Conservation (phyloP, 176 grass and related monocot species). For the Leersia perrieri region DNA sequence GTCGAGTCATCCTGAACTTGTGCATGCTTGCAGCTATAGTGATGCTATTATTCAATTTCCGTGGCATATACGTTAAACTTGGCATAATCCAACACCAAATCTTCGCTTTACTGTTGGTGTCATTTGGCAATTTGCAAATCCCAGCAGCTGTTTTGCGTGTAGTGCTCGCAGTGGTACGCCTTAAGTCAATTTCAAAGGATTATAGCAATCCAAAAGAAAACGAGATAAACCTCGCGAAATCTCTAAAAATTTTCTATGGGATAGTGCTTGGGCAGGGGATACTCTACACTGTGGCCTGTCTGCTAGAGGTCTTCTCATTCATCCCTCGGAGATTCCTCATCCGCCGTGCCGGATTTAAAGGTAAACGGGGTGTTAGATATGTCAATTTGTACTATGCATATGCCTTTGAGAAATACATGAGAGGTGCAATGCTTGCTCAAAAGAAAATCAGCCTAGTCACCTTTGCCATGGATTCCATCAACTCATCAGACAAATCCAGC, state of each 20-base stretch:
- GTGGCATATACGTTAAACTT: too few relatives aligned
- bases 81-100: not conserved
- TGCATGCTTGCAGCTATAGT: not conserved
- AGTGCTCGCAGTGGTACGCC: fast-evolving
- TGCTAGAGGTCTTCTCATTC: not conserved
- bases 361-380: not conserved
- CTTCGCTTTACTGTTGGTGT: not conserved
- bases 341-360: not conserved
- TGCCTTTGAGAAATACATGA: not conserved
- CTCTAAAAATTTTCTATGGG: not conserved
- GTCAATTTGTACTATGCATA: not conserved
- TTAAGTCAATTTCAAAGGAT: too few relatives aligned
- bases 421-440: not conserved
- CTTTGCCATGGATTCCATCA: not conserved
- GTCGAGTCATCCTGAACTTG: not conserved
- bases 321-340: not conserved
- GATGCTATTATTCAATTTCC: too few relatives aligned
- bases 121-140: not conserved
- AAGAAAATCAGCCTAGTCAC: not conserved
- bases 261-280: not conserved
- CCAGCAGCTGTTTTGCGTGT: not conserved
- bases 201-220: too few relatives aligned
- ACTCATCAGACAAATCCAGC: not conserved
- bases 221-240: not conserved
- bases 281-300: not conserved